Conservation (phyloP, 2,329 filamentous ascomycete species). For the Cladosporium sp. region DNA sequence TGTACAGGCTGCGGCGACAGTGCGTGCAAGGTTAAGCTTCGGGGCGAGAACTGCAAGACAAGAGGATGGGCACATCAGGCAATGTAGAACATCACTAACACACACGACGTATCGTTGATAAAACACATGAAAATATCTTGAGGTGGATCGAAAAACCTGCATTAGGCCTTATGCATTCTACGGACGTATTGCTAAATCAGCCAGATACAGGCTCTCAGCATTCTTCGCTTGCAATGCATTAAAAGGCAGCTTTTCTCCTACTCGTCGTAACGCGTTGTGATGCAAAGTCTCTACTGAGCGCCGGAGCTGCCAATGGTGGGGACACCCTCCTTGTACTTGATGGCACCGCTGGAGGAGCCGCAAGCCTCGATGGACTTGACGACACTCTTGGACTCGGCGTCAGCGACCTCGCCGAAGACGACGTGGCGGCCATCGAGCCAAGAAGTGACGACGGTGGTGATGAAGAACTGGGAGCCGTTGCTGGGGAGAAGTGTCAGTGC, state of each 20-base stretch:
- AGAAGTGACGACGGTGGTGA: constrained; percentile 66
- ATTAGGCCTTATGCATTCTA: constrained; percentile 14
- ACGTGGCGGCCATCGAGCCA: constrained; percentile 80
- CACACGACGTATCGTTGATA: neutral
- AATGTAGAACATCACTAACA: neutral
- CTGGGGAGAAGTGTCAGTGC: constrained; percentile 36
- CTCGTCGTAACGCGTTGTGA: constrained; percentile 11
- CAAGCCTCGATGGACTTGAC: constrained; percentile 62
- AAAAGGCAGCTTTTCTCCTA: constrained; percentile 16
- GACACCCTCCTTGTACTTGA: constrained; percentile 51
- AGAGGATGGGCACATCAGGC: neutral
- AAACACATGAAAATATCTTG: neutral
- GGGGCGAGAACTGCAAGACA: neutral
- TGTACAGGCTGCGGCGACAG: neutral
- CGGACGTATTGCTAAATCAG: constrained; percentile 3
- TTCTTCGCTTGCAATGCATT: constrained; percentile 10
- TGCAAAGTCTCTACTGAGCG: neutral
- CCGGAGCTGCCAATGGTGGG: constrained; percentile 48
- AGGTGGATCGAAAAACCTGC: constrained; percentile 4
- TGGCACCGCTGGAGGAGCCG: constrained; percentile 55
- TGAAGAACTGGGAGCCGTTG: constrained; percentile 73
- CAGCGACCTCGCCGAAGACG: constrained; percentile 76
- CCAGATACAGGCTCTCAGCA: constrained; percentile 11
- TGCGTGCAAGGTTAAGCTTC: neutral
- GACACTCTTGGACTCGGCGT: constrained; percentile 53